Base-by-base conservation (phyloP, 2,329 filamentous ascomycete genomes). In the Cladosporium oxysporum region DNA sequence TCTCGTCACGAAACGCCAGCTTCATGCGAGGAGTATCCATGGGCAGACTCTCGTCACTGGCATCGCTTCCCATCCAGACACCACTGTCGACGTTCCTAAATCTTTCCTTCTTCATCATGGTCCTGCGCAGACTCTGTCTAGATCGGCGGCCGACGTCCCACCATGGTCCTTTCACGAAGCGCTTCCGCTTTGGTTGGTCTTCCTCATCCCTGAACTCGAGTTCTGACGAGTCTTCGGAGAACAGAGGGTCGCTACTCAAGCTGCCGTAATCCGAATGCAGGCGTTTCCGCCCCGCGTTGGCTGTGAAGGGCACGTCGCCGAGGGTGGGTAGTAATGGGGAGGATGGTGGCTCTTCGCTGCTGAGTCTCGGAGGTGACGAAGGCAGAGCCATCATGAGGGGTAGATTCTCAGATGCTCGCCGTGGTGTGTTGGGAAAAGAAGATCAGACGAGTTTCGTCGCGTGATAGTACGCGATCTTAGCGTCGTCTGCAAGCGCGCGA, bases 181-280 rank as follows among this genome's bases (percentile, higher is more conserved):
- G 83, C 79, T 91, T 91, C 67, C 84, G 83, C 69, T 83, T 82
- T 1, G 82, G 82, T 58, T 84, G 79, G 28, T 82, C 79, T 72
- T 91, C 91, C 71, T 89, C 89, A 67, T 90, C 69, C 3, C 70
- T 70, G 58, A 88, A 76, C 1, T 85, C 84, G 2, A 87, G 87
- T 66, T 91, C 89, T 7, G 74, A 75, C 2, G 70, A 71, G 71
- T 91, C 89, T 66, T 92, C 90, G 74, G 88, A 91, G 76, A 92
- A 92, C 29, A 91, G 84, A 3, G 89, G 88, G 72, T 92, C 90
- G 73, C 90, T 91, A 23, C 88, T 91, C 69, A 84, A 79, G 44
- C 67, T 70, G 67, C 69, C 76, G 57, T 72, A 72, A 41, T 75
- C 75, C 5, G 68, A 69, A 28, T 74, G 69, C 41, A 70, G 72